Evolutionary conservation across 2,329 filamentous ascomycete species (phyloP).

Genomic region (Colletotrichum eremochloae): DNA sequence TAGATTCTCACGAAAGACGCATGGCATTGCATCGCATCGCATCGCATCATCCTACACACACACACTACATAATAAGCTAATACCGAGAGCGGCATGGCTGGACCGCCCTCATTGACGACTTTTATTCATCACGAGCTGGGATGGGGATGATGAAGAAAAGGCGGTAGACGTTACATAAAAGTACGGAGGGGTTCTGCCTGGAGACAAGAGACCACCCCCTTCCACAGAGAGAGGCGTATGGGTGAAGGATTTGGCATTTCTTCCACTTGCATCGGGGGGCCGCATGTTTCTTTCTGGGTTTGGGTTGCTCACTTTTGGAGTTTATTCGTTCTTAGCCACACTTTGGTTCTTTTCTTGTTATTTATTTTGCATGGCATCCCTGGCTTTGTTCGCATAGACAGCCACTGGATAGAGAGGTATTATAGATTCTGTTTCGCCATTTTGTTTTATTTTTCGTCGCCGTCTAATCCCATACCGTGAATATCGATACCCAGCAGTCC

Average conservation of each 20-base stretch:
- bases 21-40: background rate
- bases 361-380: constrained; percentile 36
- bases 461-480: background rate
- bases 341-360: background rate
- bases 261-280: constrained; percentile 26
- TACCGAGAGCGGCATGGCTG: constrained; percentile 40
- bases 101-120: constrained; percentile 36
- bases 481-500: too few relatives aligned
- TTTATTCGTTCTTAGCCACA: background rate
- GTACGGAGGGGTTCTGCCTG: constrained; percentile 5
- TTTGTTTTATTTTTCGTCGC: background rate
- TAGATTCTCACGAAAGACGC: constrained; percentile 39
- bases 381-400: constrained; percentile 31
- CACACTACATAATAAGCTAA: constrained; percentile 35
- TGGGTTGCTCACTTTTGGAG: background rate
- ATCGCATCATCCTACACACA: background rate
- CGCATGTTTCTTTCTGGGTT: constrained; percentile 15
- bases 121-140: constrained; percentile 20
- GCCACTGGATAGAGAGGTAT: constrained; percentile 41
- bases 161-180: constrained; percentile 27
- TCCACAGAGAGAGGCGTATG: constrained; percentile 31
- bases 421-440: constrained; percentile 33
- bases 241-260: constrained; percentile 13
- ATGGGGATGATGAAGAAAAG: background rate
- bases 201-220: background rate